Evolutionary conservation across 139 green algal genomes (phyloP).

Genomic region (Zygnema circumcarinatum): DNA sequence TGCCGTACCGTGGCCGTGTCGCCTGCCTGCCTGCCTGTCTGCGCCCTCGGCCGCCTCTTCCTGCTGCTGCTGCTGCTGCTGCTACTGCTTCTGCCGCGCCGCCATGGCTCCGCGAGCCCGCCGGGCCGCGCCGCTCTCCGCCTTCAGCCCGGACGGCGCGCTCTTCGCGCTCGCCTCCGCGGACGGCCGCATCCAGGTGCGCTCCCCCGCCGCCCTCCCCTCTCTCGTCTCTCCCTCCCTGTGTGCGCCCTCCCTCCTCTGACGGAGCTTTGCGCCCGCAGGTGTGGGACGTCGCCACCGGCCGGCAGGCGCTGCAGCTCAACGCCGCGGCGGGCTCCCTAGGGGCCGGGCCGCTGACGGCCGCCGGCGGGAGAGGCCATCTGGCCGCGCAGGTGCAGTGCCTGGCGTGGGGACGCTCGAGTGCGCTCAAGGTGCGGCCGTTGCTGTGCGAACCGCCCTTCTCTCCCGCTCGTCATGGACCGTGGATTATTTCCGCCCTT

Average conservation of each 20-base stretch:
- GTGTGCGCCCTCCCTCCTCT: too few species aligned
- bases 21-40: neutral
- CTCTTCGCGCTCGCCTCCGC: neutral
- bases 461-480: too few species aligned
- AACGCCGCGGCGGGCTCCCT: neutral
- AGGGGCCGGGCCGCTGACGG: neutral
- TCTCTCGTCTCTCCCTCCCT: constrained; percentile 20
- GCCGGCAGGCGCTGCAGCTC: neutral
- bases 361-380: neutral
- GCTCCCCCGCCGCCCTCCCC: neutral
- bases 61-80: neutral
- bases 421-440: too few species aligned
- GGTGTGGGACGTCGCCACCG: neutral
- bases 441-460: too few species aligned
- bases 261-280: constrained; percentile 29
- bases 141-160: neutral
- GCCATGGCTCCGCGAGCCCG: neutral
- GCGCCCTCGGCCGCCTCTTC: constrained; percentile 8
- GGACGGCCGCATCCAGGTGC: neutral
- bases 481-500: too few species aligned
- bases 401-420: neutral
- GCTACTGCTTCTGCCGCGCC: neutral
- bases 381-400: neutral
- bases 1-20: too few species aligned
- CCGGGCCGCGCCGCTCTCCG: neutral